Evolutionary conservation across 148 eudicot species (phyloP).

Genomic region (Silene latifolia): DNA sequence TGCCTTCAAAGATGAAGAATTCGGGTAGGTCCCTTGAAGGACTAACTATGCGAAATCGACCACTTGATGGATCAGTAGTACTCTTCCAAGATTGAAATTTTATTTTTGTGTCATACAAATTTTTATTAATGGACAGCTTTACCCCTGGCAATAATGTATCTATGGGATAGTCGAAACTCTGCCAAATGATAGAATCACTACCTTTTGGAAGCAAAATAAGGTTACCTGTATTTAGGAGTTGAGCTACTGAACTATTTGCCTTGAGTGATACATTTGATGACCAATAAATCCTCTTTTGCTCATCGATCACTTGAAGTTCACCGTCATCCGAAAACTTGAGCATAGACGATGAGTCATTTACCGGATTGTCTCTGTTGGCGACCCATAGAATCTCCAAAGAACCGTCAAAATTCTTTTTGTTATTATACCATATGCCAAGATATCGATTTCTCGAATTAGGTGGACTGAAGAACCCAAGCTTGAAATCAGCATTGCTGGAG

Average conservation of each 20-base stretch:
- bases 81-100: conserved; percentile 36
- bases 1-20: conserved; percentile 26
- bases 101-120: background rate
- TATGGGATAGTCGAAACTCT: conserved; percentile 33
- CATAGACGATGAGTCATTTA: conserved; percentile 27
- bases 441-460: background rate
- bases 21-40: conserved; percentile 21
- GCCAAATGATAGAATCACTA: conserved; percentile 23
- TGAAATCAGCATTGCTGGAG: background rate
- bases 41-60: conserved; percentile 21
- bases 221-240: conserved; percentile 38
- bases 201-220: conserved; percentile 24
- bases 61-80: conserved; percentile 40
- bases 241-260: conserved; percentile 19
- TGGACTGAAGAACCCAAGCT: background rate
- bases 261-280: conserved; percentile 25
- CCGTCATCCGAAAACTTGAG: conserved; percentile 27
- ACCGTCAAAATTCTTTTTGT: background rate
- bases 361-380: conserved; percentile 41
- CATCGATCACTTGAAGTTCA: conserved; percentile 34
- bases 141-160: conserved; percentile 23
- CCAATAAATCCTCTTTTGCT: conserved; percentile 30
- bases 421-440: conserved; percentile 21
- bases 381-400: conserved; percentile 38
- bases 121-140: conserved; percentile 7